Base-by-base conservation (phyloP, 73 alveolate genomes). In the Symbiodinium pilosum region DNA sequence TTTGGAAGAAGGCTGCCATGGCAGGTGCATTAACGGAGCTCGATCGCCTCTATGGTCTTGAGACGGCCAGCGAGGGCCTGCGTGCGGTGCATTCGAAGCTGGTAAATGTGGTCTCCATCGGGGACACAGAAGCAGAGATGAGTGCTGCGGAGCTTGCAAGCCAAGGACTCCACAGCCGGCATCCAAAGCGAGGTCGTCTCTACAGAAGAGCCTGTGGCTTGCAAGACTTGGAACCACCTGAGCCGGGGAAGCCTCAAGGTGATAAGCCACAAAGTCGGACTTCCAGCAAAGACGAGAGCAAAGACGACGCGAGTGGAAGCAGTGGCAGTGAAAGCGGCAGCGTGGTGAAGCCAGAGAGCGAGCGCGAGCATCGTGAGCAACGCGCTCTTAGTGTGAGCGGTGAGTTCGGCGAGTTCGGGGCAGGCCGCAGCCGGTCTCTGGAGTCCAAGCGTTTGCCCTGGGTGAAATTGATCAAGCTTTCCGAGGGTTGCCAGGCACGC, bases 91-190 rank as follows among this genome's bases (percentile, higher is more conserved):
- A 59, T 34, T 28, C 77, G 6, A 59, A 16, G 77, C 94, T 86
- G 64, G 86, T 84, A 39, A 88, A 88, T 18, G 95, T 88, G 95
- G 71, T 88, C 6, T 88, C 95, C 87, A 88, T 88, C 39, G 95
- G 95, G 2, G 95, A 88, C 95, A 88, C 95, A 11, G 85, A 73
- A 36, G 85, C 95, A 16, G 95, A 88, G 86, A 88, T 88, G 95
- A 56, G 77, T 56, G 95, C 95, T 8, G 95, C 95, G 18, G 86
- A 88, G 47, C 73, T 88, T 40, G 95, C 86, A 34, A 56, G 86
- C 34, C 71, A 38, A 86, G 86, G 73, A 32, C 73, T 88, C 34
- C 86, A 88, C 36, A 38, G 95, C 95, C 40, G 69, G 34, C 95
- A 84, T 8, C 51, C 69, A 1, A 47, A 56, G 73, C 95, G 86